A percentile compares a stretch with the other conserved stretches of the same genome.
Conservation (phyloP, 169 alveolate genomes). For the Besnoitia besnoiti region DNA sequence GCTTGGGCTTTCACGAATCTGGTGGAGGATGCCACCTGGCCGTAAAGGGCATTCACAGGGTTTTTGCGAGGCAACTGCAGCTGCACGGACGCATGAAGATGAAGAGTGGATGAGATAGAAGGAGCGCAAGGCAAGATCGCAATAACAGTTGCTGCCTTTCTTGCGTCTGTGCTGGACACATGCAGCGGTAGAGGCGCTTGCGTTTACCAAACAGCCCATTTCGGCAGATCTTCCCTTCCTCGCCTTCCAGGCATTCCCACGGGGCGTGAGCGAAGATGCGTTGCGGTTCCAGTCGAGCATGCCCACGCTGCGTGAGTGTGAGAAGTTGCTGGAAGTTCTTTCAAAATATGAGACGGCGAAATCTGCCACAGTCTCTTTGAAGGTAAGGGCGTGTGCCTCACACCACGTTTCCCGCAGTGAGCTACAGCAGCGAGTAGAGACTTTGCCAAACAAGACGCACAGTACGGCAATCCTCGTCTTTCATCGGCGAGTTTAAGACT, state of each 20-base stretch:
- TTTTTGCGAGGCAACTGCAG: too few species aligned
- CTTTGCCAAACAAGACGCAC: neutral
- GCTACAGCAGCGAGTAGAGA: too few species aligned
- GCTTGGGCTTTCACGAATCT: too few species aligned
- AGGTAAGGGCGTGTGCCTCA: neutral
- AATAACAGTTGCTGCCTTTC: too few species aligned
- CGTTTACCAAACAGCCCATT: constrained; percentile 12
- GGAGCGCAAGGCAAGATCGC: too few species aligned
- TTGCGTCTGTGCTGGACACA: too few species aligned
- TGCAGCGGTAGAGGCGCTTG: constrained; percentile 16
- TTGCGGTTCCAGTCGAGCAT: neutral
- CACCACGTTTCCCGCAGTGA: too few species aligned
- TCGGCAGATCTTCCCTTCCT: constrained; percentile 14
- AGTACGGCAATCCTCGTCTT: neutral
- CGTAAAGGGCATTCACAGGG: too few species aligned
- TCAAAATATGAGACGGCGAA: neutral
- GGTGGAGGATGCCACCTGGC: too few species aligned
- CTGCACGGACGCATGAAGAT: too few species aligned
- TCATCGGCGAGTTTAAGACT: neutral
- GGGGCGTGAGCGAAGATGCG: constrained; percentile 4
- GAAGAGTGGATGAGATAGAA: too few species aligned
- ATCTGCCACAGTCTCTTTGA: neutral
- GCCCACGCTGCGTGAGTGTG: constrained; percentile 38
- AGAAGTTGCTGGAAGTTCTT: neutral
- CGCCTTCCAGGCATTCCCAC: constrained; percentile 33